A percentile compares a stretch with the other conserved stretches of the same genome.
These are phyloP conservation scores for Dentipellis fragilis DNA, from an alignment of 768 basidiomycete species.

Conservation along the genomic window DNA sequence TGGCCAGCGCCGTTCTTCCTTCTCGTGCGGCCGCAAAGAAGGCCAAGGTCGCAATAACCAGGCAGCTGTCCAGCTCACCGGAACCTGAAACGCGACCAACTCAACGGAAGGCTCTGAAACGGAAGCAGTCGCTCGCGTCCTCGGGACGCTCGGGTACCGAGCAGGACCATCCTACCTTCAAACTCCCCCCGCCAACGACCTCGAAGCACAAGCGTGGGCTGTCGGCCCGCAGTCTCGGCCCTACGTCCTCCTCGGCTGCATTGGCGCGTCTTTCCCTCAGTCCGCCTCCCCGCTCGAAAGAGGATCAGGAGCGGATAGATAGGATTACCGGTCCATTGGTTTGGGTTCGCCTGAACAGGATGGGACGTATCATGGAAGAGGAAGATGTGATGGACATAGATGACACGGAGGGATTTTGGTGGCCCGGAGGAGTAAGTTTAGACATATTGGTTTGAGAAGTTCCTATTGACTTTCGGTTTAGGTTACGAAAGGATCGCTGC, in stretches of 20 bases:
- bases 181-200: neutral
- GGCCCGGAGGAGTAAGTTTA: conserved; percentile 54
- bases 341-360: conserved; percentile 43
- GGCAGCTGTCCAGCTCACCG: neutral
- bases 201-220: neutral
- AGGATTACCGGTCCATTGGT: conserved; percentile 29
- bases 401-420: conserved; percentile 37
- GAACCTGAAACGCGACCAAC: neutral
- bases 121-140: neutral
- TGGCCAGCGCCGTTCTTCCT: neutral
- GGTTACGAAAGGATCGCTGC: conserved; percentile 14
- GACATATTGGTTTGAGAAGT: conserved; percentile 5
- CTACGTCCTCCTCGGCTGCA: neutral
- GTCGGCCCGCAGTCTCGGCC: neutral
- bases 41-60: neutral
- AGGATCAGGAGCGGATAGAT: conserved; percentile 12
- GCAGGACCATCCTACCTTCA: neutral
- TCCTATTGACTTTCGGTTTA: neutral
- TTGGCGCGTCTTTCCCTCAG: neutral
- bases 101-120: neutral
- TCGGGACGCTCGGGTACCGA: neutral
- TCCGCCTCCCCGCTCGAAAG: neutral
- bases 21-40: neutral
- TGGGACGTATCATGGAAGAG: conserved; percentile 18
- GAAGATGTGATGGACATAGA: conserved; percentile 12